Base-by-base conservation (phyloP, 1,284 basidiomycete species). In the Pterulicium gracile region DNA sequence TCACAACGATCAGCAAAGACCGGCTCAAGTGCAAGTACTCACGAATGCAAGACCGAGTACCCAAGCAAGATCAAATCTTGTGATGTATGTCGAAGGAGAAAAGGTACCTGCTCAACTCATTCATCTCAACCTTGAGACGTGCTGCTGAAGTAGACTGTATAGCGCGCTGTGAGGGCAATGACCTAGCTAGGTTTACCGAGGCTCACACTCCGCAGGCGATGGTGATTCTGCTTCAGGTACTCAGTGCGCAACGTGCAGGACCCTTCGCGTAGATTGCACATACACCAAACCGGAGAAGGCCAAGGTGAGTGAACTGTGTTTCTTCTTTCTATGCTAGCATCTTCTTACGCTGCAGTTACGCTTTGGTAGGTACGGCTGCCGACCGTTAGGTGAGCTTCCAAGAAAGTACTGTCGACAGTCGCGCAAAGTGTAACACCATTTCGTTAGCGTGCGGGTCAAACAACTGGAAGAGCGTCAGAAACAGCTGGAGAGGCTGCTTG, bases 121-220 rank as follows among this genome's bases (percentile, higher is more conserved):
- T 7, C n/a, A 32, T n/a, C 27, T 32, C 27, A 32, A 32, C n/a
- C 7, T n/a, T 32, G 10, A n/a, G 27, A n/a, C 7, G 27, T n/a
- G 27, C 27, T 32, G 10, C 7, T 32, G n/a, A 10, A 7, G 7
- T n/a, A n/a, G n/a, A n/a, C n/a, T n/a, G n/a, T n/a, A 39, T 4
- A 39, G 36, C 19, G 7, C 36, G 36, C 7, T 39, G 36, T 39
- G 36, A 39, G 36, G n/a, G n/a, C n/a, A n/a, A 5, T 39, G 36
- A 15, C 15, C 7, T 39, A 13, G 4, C 36, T 15, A 39, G 5
- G 5, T 17, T 17, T 17, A 39, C 4, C 4, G 36, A 39, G 7
- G n/a, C n/a, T n/a, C 7, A 39, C 36, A n/a, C n/a, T n/a, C n/a
- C n/a, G n/a, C 15, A 39, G 36, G 36, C 36, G 36, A 39, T 39